Conservation (phyloP, 129 eudicot genomes). For the Dittrichia graveolens region DNA sequence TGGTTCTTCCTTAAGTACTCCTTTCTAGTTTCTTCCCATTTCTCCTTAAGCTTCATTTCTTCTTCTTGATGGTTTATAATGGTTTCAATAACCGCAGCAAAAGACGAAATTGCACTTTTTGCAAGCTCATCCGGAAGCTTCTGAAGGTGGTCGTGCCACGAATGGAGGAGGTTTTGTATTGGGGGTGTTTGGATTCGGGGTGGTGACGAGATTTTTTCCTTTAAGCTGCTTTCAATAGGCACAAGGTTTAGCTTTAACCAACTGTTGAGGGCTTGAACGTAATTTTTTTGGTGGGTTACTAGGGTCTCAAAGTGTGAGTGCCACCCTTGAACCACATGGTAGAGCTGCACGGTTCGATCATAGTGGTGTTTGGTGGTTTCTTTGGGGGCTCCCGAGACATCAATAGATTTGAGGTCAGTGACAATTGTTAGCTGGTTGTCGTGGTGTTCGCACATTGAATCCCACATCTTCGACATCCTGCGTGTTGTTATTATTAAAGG, state of each 20-base stretch:
- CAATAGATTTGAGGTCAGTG: slow-evolving; percentile 67
- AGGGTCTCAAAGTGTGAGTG: slow-evolving; percentile 75
- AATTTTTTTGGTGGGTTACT: slow-evolving; percentile 63
- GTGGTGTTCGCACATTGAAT: slow-evolving; percentile 67
- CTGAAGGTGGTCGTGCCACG: slow-evolving; percentile 86
- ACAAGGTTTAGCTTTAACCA: slow-evolving; percentile 87
- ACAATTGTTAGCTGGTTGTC: slow-evolving; percentile 62
- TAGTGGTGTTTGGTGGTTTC: slow-evolving; percentile 85
- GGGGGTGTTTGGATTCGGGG: slow-evolving; percentile 72
- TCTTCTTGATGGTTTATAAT: slow-evolving; percentile 80
- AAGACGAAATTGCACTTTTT: slow-evolving; percentile 73
- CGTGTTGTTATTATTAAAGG: slow-evolving; percentile 1
- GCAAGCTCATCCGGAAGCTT: slow-evolving; percentile 95
- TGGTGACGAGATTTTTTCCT: slow-evolving; percentile 85
- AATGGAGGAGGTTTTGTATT: slow-evolving; percentile 67
- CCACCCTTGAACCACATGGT: slow-evolving; percentile 76
- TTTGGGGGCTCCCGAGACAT: slow-evolving; percentile 50
- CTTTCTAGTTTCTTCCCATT: slow-evolving; percentile 77
- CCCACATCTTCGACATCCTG: slow-evolving; percentile 98
- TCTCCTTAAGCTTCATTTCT: slow-evolving; percentile 88
- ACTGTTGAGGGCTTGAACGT: slow-evolving; percentile 67
- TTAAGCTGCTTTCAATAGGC: slow-evolving; percentile 83
- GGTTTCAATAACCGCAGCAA: slow-evolving; percentile 77
- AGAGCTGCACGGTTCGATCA: slow-evolving; percentile 67
- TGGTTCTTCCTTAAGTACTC: slow-evolving; percentile 67